These are phyloP conservation scores for Pleodorina starrii DNA, from an alignment of 139 green algal species.

Conservation along the genomic window DNA sequence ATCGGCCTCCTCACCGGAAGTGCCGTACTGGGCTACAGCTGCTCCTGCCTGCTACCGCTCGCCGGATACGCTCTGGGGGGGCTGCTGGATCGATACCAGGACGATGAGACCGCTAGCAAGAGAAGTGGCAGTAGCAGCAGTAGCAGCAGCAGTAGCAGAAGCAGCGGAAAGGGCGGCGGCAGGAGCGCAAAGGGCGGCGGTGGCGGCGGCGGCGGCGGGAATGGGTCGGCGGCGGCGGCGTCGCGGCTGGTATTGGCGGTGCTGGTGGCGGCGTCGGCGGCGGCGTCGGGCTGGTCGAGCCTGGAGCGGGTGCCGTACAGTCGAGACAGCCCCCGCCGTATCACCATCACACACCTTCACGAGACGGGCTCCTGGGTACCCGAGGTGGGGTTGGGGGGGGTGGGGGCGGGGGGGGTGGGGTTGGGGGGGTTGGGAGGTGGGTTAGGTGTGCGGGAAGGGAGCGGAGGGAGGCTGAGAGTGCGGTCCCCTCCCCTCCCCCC, in stretches of 20 bases:
- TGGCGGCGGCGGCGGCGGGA: neutral
- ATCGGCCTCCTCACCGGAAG: constrained; percentile 44
- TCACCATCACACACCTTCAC: constrained; percentile 43
- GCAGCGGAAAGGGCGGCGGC: neutral
- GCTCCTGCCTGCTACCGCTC: constrained; percentile 51
- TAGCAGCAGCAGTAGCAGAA: neutral
- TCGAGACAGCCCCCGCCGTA: neutral
- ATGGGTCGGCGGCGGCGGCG: neutral
- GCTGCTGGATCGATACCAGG: neutral
- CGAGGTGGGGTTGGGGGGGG: constrained; percentile 1
- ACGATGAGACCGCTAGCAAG: too few relatives aligned
- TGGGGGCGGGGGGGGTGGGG: neutral
- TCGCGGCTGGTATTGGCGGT: neutral
- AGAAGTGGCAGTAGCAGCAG: neutral
- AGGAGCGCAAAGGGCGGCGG: neutral
- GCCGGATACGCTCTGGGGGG: constrained; percentile 19
- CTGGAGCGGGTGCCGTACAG: neutral
- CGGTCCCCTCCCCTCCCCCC: neutral
- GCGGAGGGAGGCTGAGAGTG: neutral
- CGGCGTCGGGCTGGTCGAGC: neutral
- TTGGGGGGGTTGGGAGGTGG: neutral
- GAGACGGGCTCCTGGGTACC: constrained; percentile 42
- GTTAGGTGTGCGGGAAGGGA: neutral
- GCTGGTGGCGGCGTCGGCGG: constrained; percentile 30
- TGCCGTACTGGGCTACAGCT: constrained; percentile 43